Evolutionary conservation across 2,329 filamentous ascomycete genomes (phyloP).

Genomic region (Lachnellula subtilissima): DNA sequence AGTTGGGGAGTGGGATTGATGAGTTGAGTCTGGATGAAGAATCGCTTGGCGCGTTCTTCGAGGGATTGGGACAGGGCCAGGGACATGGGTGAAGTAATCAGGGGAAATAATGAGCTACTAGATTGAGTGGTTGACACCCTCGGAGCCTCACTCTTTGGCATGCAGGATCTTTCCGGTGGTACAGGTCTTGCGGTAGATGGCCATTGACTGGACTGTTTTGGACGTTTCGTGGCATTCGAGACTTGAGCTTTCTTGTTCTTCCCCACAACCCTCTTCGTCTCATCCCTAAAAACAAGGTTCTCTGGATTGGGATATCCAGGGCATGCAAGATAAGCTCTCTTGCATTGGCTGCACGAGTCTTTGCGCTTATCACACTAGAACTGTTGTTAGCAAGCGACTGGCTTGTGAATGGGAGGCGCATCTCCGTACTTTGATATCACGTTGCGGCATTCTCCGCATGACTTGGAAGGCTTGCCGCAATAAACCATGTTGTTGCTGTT

Average conservation of each 20-base stretch:
- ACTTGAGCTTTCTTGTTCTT: neutral
- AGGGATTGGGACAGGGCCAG: neutral
- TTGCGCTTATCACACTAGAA: neutral
- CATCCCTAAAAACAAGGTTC: neutral
- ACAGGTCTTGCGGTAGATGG: no score
- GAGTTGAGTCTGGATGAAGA: neutral
- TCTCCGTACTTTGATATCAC: neutral
- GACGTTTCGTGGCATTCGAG: no score
- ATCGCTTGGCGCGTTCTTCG: neutral
- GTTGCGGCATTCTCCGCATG: neutral
- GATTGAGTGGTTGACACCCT: no score
- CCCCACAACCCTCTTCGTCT: neutral
- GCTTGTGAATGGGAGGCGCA: neutral
- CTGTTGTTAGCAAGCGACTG: neutral
- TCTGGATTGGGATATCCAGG: neutral
- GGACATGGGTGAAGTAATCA: neutral
- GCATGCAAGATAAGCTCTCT: neutral
- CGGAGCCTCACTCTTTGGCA: no score
- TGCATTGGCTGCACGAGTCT: conserved; percentile 1
- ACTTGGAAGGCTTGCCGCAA: neutral
- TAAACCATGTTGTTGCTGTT: neutral
- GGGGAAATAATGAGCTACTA: neutral
- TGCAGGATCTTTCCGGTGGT: no score
- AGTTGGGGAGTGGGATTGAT: neutral
- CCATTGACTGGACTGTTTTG: no score